Evolutionary conservation across 2,329 filamentous ascomycete genomes (phyloP), one percentile per base, ranked within the genome.

Genomic region (Calonectria crousiana): DNA sequence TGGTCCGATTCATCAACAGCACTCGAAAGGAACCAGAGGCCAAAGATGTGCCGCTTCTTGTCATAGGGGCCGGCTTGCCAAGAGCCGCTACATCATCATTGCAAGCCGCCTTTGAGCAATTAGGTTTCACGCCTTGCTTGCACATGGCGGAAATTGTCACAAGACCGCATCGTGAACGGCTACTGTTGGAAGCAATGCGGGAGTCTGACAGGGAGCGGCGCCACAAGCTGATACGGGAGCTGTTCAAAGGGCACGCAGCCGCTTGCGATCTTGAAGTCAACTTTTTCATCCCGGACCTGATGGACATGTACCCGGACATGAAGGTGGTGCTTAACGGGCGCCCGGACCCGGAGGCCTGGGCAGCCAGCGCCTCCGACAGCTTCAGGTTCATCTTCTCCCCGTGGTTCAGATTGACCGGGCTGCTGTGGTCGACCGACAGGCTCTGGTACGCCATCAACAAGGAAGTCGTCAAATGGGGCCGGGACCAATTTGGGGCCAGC

Each of bases 261-360:
- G 75, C 79, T 0, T 76, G 79, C 49, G 77, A 85, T 65, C 79
- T 85, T 16, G 84, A 84, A 0, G 81, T 78, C 1, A 76, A 82
- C 5, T 77, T 78, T 51, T 85, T 86, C 73, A 75, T 80, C 0
- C 80, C 82, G 13, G 84, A 85, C 49, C 72, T 86, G 44, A 84
- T 85, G 82, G 84, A 86, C 36, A 82, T 84, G 77, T 86, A 84
- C 9, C 84, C 84, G 0, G 81, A 84, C 3, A 82, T 82, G 1
- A 74, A 77, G 1, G 64, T 86, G 6, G 75, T 86, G 0, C 70
- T 86, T 1, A 86, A 86, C 18, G 76, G 78, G 20, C 81, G 83
- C 14, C 74, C 78, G 0, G 76, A 78, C 30, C 75, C 78, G 14
- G 72, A 74, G 8, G 69, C 74, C 1, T 85, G 83, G 83, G 76